Evolutionary conservation across 805 yeast species (phyloP).

Genomic region (Zygosaccharomyces kombuchaensis): DNA sequence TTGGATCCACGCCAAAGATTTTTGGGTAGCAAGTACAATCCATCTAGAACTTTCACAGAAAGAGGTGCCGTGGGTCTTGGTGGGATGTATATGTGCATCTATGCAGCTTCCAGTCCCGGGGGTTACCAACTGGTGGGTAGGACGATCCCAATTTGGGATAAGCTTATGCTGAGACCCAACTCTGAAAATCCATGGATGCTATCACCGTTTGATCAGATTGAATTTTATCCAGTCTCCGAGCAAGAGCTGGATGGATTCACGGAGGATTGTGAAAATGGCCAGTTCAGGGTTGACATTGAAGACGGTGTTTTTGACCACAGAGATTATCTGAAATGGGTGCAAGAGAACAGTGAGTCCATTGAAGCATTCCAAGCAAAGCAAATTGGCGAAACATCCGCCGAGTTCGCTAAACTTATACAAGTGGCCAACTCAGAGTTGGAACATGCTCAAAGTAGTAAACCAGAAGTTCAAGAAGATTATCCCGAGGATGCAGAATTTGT

Average conservation of each 20-base stretch:
- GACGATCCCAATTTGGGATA: slow-evolving; percentile 97
- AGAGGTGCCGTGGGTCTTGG: slow-evolving; percentile 98
- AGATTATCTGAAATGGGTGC: slow-evolving; percentile 73
- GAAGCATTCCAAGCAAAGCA: slow-evolving; percentile 61
- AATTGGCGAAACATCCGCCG: slow-evolving; percentile 77
- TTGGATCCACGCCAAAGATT: slow-evolving; percentile 93
- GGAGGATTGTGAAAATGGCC: slow-evolving; percentile 76
- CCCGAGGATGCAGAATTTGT: slow-evolving; percentile 79
- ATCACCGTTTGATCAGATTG: slow-evolving; percentile 89
- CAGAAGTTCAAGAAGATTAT: slow-evolving; percentile 48
- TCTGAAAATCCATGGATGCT: slow-evolving; percentile 80
- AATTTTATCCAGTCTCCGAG: slow-evolving; percentile 88
- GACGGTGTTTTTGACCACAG: slow-evolving; percentile 80
- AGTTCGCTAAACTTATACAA: slow-evolving; percentile 79
- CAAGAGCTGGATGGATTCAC: slow-evolving; percentile 67
- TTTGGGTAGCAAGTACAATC: slow-evolving; percentile 91
- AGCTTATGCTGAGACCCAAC: slow-evolving; percentile 65
- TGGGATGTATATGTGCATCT: slow-evolving; percentile 98
- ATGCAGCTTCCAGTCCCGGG: slow-evolving; percentile 98
- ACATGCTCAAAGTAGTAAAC: slow-evolving; percentile 45
- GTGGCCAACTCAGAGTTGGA: slow-evolving; percentile 71
- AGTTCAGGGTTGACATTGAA: slow-evolving; percentile 66
- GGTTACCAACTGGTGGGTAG: slow-evolving; percentile 96
- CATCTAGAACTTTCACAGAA: slow-evolving; percentile 93
- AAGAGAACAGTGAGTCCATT: slow-evolving; percentile 67